Base-by-base conservation (phyloP, 225 moss, liverwort and hornwort genomes). In the Physcomitrium patens region DNA sequence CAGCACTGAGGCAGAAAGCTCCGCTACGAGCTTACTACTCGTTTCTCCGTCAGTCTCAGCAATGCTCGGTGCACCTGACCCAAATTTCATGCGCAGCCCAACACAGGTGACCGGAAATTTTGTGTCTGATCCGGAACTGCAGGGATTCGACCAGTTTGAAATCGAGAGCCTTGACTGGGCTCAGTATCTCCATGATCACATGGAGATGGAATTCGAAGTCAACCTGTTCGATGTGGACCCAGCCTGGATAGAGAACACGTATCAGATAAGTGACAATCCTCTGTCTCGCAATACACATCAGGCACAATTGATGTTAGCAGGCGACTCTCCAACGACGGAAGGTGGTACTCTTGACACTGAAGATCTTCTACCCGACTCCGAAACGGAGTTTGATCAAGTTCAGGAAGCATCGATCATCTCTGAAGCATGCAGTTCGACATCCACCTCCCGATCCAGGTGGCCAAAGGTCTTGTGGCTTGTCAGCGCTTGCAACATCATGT, bases 401-500 rank as follows among this genome's bases (percentile, higher is more conserved):
- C 18, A 37, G n/a, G 37, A 28, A 60, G 22, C 16, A 58, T 14
- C 45, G 37, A 80, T 1, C 24, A 24, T 1, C 24, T 24, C 24
- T 24, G 24, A 24, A 24, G 24, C 24, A 24, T 24, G 55, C 42
- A 61, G 18, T 72, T 47, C 71, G 1, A 12, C 67, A 2, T 46
- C 66, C 4, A 74, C 61, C 64, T 44, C 47, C 13, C 53, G 62
- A 3, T 54, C 41, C 54, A 61, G 61, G 72, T 81, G 61, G 81
- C 24, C 42, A 31, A 81, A 76, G 51, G 63, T 71, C 3, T 70
- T 80, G 53, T 52, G 59, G 66, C 71, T 71, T 23, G 23, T 76
- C 60, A 66, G 45, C 45, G 66, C 71, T 66, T 76, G 81, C 67
- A 62, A 62, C 48, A 71, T 60, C 15, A 10, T 81, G 60, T 76